Conservation (phyloP, 805 yeast species). For the Yamadazyma phyllophila region DNA sequence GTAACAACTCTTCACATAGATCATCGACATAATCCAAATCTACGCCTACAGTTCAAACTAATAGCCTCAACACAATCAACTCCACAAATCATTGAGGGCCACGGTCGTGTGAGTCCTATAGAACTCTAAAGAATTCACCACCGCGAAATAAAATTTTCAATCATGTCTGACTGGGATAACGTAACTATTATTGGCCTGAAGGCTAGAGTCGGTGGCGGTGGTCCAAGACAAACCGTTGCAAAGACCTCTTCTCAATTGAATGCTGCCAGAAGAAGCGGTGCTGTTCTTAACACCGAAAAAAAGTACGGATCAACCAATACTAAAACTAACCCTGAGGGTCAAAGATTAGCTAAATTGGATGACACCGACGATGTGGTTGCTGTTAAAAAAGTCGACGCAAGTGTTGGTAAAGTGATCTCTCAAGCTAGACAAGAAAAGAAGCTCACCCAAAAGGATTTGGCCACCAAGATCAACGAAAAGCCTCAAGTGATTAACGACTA, state of each 20-base stretch:
- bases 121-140: slow-evolving; percentile 1
- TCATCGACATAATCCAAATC: too few relatives aligned
- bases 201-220: slow-evolving; percentile 84
- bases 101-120: not conserved
- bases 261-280: slow-evolving; percentile 92
- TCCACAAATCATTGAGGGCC: too few relatives aligned
- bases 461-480: slow-evolving; percentile 93
- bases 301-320: slow-evolving; percentile 70
- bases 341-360: slow-evolving; percentile 89
- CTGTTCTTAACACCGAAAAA: slow-evolving; percentile 87
- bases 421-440: slow-evolving; percentile 85
- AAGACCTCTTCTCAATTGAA: slow-evolving; percentile 75
- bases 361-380: slow-evolving; percentile 91
- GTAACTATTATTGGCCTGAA: slow-evolving; percentile 86
- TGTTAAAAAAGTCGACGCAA: slow-evolving; percentile 79
- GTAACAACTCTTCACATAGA: too few relatives aligned
- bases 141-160: slow-evolving; percentile 6
- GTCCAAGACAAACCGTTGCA: slow-evolving; percentile 84
- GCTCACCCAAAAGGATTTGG: slow-evolving; percentile 92
- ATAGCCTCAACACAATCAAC: too few relatives aligned
- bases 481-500: slow-evolving; percentile 94
- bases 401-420: slow-evolving; percentile 85
- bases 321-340: slow-evolving; percentile 81
- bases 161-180: slow-evolving; percentile 82
- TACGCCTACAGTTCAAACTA: too few relatives aligned